Evolutionary conservation across 495 filamentous ascomycete genomes (phyloP), one percentile per base, ranked within the genome.

Genomic region (Penicillium samsonianum): DNA sequence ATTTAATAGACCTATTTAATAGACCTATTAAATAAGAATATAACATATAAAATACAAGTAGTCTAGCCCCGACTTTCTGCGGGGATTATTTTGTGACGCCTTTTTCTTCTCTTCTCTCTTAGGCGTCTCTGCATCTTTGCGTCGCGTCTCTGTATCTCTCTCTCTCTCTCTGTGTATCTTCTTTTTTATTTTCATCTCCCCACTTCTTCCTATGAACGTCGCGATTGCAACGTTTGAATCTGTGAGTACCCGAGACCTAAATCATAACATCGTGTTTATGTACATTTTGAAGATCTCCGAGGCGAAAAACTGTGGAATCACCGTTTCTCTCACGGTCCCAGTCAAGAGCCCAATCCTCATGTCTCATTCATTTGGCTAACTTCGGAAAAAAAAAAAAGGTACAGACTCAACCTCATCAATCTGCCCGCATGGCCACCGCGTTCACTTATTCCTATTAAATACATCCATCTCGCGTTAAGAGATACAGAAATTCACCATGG

Each of bases 401-500:
- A n/a, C 38, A 53, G 50, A n/a, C 50, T 12, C 22, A 17, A 50
- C 11, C 20, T 50, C 22, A 6, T n/a, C n/a, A 40, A 26, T 49
- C 55, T 37, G 51, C 43, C 50, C 46, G 50, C 43, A 58, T 65
- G 57, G 47, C 60, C 59, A 26, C 56, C 57, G 55, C 25, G 37
- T 59, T 38, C 49, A 50, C 44, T 38, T 44, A 28, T 40, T 31
- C 43, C 38, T 38, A 14, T n/a, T 45, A 35, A 56, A 44, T 53
- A 45, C 47, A 55, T 50, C 20, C 26, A 28, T 26, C 5, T 35
- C 35, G 55, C 51, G 20, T 47, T 42, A 55, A 46, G 69, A 20
- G 19, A 49, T 3, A 38, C 16, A 4, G n/a, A n/a, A 57, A 53
- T 20, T 50, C 26, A 10, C 14, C 45, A 88, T 87, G 84, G 79